These are phyloP conservation scores for Aspergillus novoparasiticus DNA, from an alignment of 2,329 filamentous ascomycete genomes.

Conservation along the genomic window DNA sequence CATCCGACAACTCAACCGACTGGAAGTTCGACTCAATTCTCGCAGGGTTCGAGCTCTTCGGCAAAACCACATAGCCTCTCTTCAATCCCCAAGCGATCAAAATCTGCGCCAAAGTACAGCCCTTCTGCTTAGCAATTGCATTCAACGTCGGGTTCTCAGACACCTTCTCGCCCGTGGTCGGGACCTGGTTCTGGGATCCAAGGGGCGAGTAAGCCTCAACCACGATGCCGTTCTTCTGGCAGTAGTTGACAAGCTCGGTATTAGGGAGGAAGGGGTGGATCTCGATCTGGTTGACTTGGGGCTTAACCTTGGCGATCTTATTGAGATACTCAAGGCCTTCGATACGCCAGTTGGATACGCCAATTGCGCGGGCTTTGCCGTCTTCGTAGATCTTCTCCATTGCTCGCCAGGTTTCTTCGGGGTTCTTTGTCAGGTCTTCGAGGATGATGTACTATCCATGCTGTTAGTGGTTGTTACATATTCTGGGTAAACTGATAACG, in stretches of 20 bases:
- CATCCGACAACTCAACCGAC: slow-evolving; percentile 59
- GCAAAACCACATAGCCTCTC: slow-evolving; percentile 67
- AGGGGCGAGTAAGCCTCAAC: slow-evolving; percentile 48
- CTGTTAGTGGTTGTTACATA: not conserved
- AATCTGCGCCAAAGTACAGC: slow-evolving; percentile 62
- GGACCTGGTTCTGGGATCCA: slow-evolving; percentile 70
- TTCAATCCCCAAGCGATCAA: slow-evolving; percentile 67
- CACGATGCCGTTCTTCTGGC: slow-evolving; percentile 44
- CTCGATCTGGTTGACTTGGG: slow-evolving; percentile 50
- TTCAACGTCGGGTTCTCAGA: slow-evolving; percentile 62
- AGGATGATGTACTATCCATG: slow-evolving; percentile 60
- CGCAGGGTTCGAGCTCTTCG: slow-evolving; percentile 68
- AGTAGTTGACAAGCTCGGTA: slow-evolving; percentile 45
- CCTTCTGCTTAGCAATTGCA: slow-evolving; percentile 59
- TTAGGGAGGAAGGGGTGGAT: slow-evolving; percentile 52
- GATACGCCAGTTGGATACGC: slow-evolving; percentile 75
- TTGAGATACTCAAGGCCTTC: slow-evolving; percentile 51
- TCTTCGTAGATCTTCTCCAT: slow-evolving; percentile 63
- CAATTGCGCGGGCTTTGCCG: slow-evolving; percentile 69
- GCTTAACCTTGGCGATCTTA: slow-evolving; percentile 44
- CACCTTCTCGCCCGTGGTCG: slow-evolving; percentile 67
- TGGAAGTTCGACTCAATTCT: slow-evolving; percentile 71
- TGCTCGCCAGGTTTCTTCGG: slow-evolving; percentile 64
- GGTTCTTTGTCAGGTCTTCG: slow-evolving; percentile 67
- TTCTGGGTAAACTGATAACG: too few relatives aligned